Conservation (phyloP, 352 stramenopile species). For the Saprolegnia parasitica region DNA sequence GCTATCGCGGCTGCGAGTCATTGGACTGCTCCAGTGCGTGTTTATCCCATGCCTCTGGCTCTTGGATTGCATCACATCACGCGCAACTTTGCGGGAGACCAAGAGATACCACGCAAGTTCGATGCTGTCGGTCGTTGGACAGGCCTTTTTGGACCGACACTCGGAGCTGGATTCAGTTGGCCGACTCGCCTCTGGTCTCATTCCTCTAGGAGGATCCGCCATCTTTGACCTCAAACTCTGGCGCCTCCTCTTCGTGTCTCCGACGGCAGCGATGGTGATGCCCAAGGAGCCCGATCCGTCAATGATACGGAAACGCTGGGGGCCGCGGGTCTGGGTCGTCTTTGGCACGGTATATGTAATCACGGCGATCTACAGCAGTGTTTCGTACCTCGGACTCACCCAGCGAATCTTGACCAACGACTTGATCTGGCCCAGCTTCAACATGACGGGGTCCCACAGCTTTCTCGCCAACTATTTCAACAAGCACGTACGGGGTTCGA, state of each 20-base stretch:
- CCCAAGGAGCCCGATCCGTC: not conserved
- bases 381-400: slow-evolving; percentile 8
- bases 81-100: too few relatives aligned
- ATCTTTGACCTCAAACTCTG: slow-evolving; percentile 21
- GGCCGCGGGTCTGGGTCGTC: not conserved
- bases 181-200: not conserved
- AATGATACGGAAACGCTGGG: not conserved
- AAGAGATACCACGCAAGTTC: too few relatives aligned
- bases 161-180: too few relatives aligned
- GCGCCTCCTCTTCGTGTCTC: not conserved
- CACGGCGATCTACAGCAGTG: not conserved
- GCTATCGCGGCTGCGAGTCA: not conserved
- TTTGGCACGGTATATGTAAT: not conserved
- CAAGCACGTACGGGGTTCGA: not conserved
- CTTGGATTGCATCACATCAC: too few relatives aligned
- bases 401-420: slow-evolving; percentile 4
- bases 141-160: too few relatives aligned
- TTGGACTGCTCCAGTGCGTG: too few relatives aligned
- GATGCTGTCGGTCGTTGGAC: too few relatives aligned
- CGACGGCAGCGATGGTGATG: not conserved
- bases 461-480: slow-evolving; percentile 10
- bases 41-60: too few relatives aligned
- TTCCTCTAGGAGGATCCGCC: not conserved
- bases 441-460: slow-evolving; percentile 15
- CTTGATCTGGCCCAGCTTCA: slow-evolving; percentile 19